Evolutionary conservation across 768 basidiomycete genomes (phyloP).

Genomic region (Pulveroboletus frians): DNA sequence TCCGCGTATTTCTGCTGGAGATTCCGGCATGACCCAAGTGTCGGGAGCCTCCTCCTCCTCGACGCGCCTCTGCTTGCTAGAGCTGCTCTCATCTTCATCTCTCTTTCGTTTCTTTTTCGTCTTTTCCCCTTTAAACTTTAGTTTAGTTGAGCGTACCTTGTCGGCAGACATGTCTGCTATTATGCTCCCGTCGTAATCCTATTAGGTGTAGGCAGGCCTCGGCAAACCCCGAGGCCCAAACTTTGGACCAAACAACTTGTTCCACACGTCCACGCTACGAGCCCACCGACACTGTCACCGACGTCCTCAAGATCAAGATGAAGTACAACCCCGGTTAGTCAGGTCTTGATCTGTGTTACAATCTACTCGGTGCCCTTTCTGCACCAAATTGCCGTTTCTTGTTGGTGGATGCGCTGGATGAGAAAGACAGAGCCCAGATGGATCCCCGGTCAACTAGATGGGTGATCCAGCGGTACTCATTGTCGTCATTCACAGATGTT

Average conservation of each 20-base stretch:
- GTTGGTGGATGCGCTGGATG: constrained; percentile 52
- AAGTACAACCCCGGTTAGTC: constrained; percentile 81
- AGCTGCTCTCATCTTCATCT: constrained; percentile 43
- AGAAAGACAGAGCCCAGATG: constrained; percentile 39
- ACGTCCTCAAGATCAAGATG: constrained; percentile 67
- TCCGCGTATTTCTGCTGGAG: constrained; percentile 70
- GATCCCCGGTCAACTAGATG: constrained; percentile 14
- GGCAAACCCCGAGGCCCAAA: constrained; percentile 25
- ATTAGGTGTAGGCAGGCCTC: not conserved
- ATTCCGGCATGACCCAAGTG: constrained; percentile 75
- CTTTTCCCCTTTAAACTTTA: constrained; percentile 90
- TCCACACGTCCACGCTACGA: constrained; percentile 18
- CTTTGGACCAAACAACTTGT: constrained; percentile 36
- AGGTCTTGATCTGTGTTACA: constrained; percentile 15
- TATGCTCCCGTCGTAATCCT: not conserved
- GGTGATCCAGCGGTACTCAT: constrained; percentile 29
- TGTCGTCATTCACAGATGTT: constrained; percentile 50
- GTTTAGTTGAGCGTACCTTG: constrained; percentile 64
- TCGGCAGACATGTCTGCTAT: constrained; percentile 30
- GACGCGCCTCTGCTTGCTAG: constrained; percentile 42
- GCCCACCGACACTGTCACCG: constrained; percentile 44
- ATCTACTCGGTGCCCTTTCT: constrained; percentile 17
- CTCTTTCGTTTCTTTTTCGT: constrained; percentile 76
- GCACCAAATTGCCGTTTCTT: constrained; percentile 25
- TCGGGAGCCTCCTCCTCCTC: constrained; percentile 65